Base-by-base conservation (phyloP, 2,329 filamentous ascomycete genomes). In the Ploettnerulaceae sp. region DNA sequence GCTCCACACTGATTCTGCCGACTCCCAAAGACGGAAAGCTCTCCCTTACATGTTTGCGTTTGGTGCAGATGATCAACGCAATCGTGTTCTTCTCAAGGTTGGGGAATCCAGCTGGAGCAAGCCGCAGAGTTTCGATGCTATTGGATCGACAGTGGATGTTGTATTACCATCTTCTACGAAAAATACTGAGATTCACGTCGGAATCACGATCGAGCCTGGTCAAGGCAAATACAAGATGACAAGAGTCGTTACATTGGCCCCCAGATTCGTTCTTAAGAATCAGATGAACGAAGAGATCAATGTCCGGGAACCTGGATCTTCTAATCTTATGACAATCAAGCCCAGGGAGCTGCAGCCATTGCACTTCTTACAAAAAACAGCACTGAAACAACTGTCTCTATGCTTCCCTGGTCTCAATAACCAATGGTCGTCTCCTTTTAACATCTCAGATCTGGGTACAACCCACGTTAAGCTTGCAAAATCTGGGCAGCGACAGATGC, bases 201-300 rank as follows among this genome's bases (percentile, higher is more conserved):
- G 93, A 36, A 81, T 98, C 38, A 91, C 84, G 1, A 84, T 98
- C 22, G 81, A 87, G 48, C 85, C 94, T 48, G 93, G 93, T 8
- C 86, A 95, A 61, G 93, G 93, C 60, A 98, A 98, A 68, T 98
- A 97, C 72, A 97, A 95, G 66, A 74, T 98, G 72, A 94, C 89
- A 14, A 97, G 95, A 69, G 86, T 96, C 9, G 87, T 98, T 20
- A 96, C 90, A 0, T 78, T 98, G 31, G 83, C 93, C 0, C 93
- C 94, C 20, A 81, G 93, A 18, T 98, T 95, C 61, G 84, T 98
- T 44, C 73, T 98, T 55, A 90, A 95, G 66, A 98, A 96, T 71
- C 91, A 89, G 67, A 75, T 96, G 45, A 82, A 78, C 21, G 91
- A 98, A 63, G 86, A 93, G 47, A 79, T 98, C 51, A 82, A 93